Conservation (phyloP, 1,284 basidiomycete genomes). For the Bondarzewia mesenterica region DNA sequence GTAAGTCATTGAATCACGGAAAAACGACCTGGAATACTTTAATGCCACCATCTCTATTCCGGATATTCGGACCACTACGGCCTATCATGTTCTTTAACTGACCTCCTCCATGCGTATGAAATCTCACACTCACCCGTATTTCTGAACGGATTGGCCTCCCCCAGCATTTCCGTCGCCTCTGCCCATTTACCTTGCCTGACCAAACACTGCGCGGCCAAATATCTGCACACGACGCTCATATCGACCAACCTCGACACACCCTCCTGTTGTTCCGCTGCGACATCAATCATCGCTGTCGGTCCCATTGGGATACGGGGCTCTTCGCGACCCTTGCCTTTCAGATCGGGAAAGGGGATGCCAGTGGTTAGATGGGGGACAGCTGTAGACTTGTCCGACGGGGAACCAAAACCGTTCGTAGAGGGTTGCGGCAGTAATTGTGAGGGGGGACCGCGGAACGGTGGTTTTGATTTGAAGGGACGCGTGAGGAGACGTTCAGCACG, state of each 20-base stretch:
- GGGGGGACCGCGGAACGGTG: conserved; percentile 30
- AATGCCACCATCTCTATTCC: conserved; percentile 79
- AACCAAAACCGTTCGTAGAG: conserved; percentile 33
- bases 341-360: conserved; percentile 17
- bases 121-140: conserved; percentile 43
- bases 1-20: conserved; percentile 2
- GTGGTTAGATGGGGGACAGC: conserved; percentile 9
- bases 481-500: conserved; percentile 89
- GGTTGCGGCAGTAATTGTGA: conserved; percentile 9
- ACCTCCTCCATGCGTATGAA: background rate
- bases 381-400: conserved; percentile 15
- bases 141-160: conserved; percentile 83
- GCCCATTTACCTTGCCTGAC: conserved; percentile 90
- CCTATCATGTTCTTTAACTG: conserved; percentile 22
- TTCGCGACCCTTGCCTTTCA: conserved; percentile 63
- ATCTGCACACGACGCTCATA: conserved; percentile 87
- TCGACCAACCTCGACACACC: conserved; percentile 77
- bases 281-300: conserved; percentile 56
- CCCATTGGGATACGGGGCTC: conserved; percentile 58
- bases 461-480: conserved; percentile 59
- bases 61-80: conserved; percentile 57
- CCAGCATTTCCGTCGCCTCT: conserved; percentile 90
- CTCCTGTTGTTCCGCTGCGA: conserved; percentile 52
- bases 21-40: conserved; percentile 42
- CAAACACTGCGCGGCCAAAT: conserved; percentile 91